Conservation (phyloP, 345 rosid genomes). For the Pugionium dolabratum region DNA sequence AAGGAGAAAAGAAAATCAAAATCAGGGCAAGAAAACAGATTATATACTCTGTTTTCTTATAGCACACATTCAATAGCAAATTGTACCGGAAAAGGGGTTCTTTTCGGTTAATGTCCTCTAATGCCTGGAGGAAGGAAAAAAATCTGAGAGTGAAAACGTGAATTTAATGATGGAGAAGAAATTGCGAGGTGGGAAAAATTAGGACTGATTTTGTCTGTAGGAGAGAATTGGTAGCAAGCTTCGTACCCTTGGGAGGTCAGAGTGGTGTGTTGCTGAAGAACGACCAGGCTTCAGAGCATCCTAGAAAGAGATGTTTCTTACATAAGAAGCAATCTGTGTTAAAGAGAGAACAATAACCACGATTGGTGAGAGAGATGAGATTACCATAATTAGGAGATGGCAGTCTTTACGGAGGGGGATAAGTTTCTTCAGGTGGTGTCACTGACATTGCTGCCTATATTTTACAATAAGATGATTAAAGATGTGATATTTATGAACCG, state of each 20-base stretch:
- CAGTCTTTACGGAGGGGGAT: constrained; percentile 66
- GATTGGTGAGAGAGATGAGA: constrained; percentile 18
- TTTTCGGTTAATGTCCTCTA: constrained; percentile 85
- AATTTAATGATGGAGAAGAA: background rate
- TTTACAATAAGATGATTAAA: constrained; percentile 10
- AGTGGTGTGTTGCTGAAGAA: constrained; percentile 76
- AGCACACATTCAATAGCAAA: background rate
- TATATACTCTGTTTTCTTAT: background rate
- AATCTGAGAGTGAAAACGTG: background rate
- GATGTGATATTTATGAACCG: constrained; percentile 41
- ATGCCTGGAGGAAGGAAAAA: constrained; percentile 49
- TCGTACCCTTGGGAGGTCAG: constrained; percentile 85
- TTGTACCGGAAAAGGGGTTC: constrained; percentile 78
- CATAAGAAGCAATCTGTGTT: constrained; percentile 21
- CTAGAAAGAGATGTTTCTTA: constrained; percentile 43
- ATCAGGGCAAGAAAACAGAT: constrained; percentile 11
- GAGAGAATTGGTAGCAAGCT: constrained; percentile 18
- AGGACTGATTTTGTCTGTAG: background rate
- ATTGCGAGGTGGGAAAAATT: no score
- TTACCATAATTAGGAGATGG: constrained; percentile 69
- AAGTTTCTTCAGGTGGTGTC: constrained; percentile 91
- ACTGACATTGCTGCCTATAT: constrained; percentile 72
- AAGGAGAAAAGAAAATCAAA: constrained; percentile 16
- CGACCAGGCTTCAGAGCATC: constrained; percentile 89
- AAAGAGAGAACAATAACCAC: constrained; percentile 7